Percentiles rank a stretch among this genome's conserved stretches.
Evolutionary conservation across 306 rosid genomes (phyloP).

Genomic region (Lithocarpus polystachyus): DNA sequence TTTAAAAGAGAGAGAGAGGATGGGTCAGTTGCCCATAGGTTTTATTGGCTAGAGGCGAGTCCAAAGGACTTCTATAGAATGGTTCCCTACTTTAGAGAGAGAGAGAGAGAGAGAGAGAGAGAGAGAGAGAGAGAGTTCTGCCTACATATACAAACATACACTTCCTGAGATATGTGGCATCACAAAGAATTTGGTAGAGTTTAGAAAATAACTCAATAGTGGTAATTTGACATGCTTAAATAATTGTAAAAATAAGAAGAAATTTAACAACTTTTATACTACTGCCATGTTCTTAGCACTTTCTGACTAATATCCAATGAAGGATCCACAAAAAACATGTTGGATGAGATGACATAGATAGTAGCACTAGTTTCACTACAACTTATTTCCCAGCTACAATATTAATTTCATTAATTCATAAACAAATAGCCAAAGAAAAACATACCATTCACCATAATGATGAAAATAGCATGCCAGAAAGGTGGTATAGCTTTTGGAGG

Average conservation of each 20-base stretch:
- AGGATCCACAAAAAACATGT: not conserved
- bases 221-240: not conserved
- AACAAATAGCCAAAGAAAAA: slow-evolving; percentile 13
- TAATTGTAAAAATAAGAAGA: not conserved
- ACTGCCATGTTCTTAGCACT: not conserved
- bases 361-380: not conserved
- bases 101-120: no score
- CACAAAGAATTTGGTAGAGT: not conserved
- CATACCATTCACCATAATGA: slow-evolving; percentile 90
- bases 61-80: no score
- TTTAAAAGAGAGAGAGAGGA: not conserved
- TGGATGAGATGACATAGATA: not conserved
- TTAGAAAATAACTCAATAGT: not conserved
- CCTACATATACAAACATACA: not conserved
- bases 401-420: not conserved
- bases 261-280: not conserved
- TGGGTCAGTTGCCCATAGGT: not conserved
- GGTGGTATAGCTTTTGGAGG: slow-evolving; percentile 93
- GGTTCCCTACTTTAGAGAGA: no score
- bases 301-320: not conserved
- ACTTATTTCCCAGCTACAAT: not conserved
- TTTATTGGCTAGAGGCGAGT: no score
- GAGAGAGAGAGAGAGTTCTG: no score
- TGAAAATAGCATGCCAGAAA: slow-evolving; percentile 93
- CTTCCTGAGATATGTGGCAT: not conserved